phyloP scores from a whole-genome alignment of 2,329 filamentous ascomycete genomes.

The Zasmidium angulare region DNA sequence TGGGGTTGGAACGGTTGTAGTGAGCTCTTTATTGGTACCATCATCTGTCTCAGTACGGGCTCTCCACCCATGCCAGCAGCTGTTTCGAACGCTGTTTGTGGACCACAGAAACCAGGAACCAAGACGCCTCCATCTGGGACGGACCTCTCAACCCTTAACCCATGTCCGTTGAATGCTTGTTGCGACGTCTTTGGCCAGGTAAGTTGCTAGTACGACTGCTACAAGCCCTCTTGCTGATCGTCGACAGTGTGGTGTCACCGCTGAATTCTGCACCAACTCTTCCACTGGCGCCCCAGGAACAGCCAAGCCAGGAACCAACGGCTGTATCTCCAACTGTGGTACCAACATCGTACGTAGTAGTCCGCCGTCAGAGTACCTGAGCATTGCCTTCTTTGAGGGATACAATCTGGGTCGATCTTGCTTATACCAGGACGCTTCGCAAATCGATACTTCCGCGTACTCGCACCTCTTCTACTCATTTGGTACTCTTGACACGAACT shows the following conservation, averaged over 20 bases:
- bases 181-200: constrained; percentile 45
- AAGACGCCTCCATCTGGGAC: constrained; percentile 29
- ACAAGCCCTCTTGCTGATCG: too few species aligned
- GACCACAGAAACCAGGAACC: constrained; percentile 47
- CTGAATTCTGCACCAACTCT: constrained; percentile 42
- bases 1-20: constrained; percentile 47
- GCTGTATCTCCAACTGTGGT: constrained; percentile 47
- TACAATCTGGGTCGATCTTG: constrained; percentile 30
- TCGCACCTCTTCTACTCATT: constrained; percentile 38
- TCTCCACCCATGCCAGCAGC: constrained; percentile 43
- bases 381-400: constrained; percentile 38
- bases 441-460: constrained; percentile 11
- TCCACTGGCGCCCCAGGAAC: constrained; percentile 41
- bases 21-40: constrained; percentile 29
- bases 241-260: constrained; percentile 44
- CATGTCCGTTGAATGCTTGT: constrained; percentile 41
- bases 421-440: background rate
- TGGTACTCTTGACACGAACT: constrained; percentile 34
- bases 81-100: constrained; percentile 43
- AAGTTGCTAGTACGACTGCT: too few species aligned
- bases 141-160: constrained; percentile 30
- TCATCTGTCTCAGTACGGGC: constrained; percentile 45
- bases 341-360: constrained; percentile 34
- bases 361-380: constrained; percentile 15
- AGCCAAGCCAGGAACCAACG: constrained; percentile 33